phyloP scores from a whole-genome alignment of 2,329 filamentous ascomycete genomes.

The Xylaria sp. region DNA sequence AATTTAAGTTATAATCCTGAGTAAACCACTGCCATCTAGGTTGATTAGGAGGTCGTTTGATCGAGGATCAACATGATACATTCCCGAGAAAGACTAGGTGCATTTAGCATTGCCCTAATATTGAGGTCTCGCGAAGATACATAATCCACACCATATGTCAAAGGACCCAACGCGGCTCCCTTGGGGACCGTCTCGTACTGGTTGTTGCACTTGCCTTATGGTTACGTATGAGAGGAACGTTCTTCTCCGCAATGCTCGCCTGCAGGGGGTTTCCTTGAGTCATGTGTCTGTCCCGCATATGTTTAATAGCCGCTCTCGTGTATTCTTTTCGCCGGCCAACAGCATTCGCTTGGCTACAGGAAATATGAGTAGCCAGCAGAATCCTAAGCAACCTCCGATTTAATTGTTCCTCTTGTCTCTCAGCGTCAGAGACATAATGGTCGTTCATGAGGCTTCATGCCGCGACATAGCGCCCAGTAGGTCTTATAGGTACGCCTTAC shows the following conservation, averaged over 20 bases:
- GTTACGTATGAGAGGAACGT: neutral
- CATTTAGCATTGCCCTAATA: neutral
- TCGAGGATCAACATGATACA: neutral
- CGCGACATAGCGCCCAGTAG: constrained; percentile 1
- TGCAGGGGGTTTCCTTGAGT: constrained; percentile 10
- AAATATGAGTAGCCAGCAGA: constrained; percentile 5
- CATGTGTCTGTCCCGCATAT: constrained; percentile 4
- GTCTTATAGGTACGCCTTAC: neutral
- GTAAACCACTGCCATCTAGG: neutral
- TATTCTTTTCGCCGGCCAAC: constrained; percentile 1
- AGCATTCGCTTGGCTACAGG: neutral
- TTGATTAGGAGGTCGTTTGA: neutral
- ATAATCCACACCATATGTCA: neutral
- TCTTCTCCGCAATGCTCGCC: neutral
- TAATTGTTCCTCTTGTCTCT: neutral
- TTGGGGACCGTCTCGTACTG: neutral
- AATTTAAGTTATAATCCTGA: neutral
- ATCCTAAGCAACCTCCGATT: constrained; percentile 2
- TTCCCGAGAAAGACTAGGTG: neutral
- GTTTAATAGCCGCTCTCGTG: constrained; percentile 1
- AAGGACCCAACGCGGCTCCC: constrained; percentile 13
- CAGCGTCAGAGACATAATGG: neutral
- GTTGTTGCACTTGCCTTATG: constrained; percentile 1
- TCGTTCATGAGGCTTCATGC: neutral
- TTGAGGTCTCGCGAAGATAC: neutral